Base-by-base conservation (phyloP, 2,329 filamentous ascomycete genomes). In the Cladophialophora chaetospira region DNA sequence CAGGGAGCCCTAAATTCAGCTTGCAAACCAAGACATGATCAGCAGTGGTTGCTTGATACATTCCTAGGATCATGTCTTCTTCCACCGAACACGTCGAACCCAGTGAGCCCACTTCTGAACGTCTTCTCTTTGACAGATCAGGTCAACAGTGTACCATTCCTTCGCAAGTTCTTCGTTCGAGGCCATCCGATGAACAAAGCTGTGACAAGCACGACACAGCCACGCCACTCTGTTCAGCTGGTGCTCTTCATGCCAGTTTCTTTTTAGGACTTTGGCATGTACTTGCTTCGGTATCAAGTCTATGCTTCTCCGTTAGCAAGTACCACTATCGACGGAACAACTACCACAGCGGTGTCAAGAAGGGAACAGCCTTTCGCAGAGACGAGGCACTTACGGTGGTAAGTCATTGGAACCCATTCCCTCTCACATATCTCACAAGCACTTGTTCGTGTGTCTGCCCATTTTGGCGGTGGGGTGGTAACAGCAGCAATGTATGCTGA, bases 161-260 rank as follows among this genome's bases (percentile, higher is more conserved):
- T 81, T 79, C 11, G 90, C 91, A 64, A 96, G 73, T 65, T 88
- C 88, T 78, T 95, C 90, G 68, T 94, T 90, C 3, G 75, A 79
- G 29, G 84, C 86, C 68, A 91, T 82, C 35, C 83, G 76, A 75
- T 95, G 91, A 69, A 95, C 89, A 69, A 90, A 91, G 38, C 81
- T 83, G 75, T 96, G 91, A 67, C 91, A 96, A 2, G 89, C 88
- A 47, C 89, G 79, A 72, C 91, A 95, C 63, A 96, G 73, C 90
- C 90, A 95, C 10, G 91, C 90, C 17, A 94, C 91, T 68, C 85
- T 91, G 66, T 89, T 84, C 71, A 95, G 70, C 73, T 85, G 82
- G 70, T 89, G 88, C 61, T 85, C 83, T 3, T 81, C 80, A 75
- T 92, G 88, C 90, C 90, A 95, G 1, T 87, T 88, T 38, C 89